Conservation (phyloP, 345 rosid genomes). For the Lenwebbia sp. region DNA sequence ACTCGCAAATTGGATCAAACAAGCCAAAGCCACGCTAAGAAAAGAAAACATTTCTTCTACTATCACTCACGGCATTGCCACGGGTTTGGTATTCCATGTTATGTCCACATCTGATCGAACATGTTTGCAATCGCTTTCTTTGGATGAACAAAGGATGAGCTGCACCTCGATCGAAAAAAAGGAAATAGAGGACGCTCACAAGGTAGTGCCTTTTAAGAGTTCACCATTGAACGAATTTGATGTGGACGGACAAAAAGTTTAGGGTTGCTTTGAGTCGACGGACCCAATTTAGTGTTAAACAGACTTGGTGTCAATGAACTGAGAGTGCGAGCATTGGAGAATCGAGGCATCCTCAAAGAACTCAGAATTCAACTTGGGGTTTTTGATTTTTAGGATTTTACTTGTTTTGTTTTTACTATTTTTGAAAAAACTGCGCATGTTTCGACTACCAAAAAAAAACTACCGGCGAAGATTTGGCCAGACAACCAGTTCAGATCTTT, state of each 20-base stretch:
- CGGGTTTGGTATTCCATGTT: background rate
- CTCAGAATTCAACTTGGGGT: background rate
- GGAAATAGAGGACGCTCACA: background rate
- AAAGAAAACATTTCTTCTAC: background rate
- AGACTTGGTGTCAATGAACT: background rate
- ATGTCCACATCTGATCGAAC: background rate
- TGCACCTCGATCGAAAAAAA: background rate
- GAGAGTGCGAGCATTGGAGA: background rate
- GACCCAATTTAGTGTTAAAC: background rate
- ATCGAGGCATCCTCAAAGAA: background rate
- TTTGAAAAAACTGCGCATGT: background rate
- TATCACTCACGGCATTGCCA: background rate
- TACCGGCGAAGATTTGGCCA: background rate
- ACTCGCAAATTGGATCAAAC: background rate
- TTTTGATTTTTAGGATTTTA: background rate
- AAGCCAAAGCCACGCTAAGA: background rate
- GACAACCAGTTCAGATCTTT: rapidly evolving
- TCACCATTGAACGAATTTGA: background rate
- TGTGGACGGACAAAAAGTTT: background rate
- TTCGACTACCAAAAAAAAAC: rapidly evolving
- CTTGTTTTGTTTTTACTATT: background rate
- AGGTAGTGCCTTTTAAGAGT: background rate
- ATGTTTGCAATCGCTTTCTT: background rate
- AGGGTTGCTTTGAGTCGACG: background rate
- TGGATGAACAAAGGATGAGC: background rate